These are phyloP conservation scores for Lobosporangium transversale DNA, from an alignment of 192 early-diverging fungal species.

Conservation along the genomic window DNA sequence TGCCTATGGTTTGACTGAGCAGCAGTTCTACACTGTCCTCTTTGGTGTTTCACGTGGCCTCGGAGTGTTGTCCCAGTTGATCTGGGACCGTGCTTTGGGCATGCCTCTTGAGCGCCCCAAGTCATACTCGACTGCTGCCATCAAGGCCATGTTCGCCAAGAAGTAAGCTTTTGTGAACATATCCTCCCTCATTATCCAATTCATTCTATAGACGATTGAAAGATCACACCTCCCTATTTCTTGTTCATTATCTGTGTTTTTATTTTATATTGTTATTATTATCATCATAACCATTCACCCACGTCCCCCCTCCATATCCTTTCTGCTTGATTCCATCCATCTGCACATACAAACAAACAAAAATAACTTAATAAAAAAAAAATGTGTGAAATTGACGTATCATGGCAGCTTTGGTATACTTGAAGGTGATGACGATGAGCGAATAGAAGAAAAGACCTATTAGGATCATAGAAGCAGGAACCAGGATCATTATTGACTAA, in stretches of 20 bases:
- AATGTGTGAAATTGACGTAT: too few relatives aligned
- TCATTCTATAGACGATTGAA: constrained; percentile 3
- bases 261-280: constrained; percentile 8
- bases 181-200: not conserved
- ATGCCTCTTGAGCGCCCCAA: constrained; percentile 94
- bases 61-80: constrained; percentile 93
- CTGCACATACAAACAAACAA: too few relatives aligned
- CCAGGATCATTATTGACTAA: too few relatives aligned
- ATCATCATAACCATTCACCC: constrained; percentile 2
- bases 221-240: too few relatives aligned
- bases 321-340: too few relatives aligned
- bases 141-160: constrained; percentile 86
- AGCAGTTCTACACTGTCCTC: constrained; percentile 99
- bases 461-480: too few relatives aligned
- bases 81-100: constrained; percentile 98
- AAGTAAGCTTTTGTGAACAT: constrained; percentile 13
- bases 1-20: constrained; percentile 95
- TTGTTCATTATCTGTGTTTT: constrained; percentile 2
- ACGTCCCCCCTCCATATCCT: not conserved
- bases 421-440: too few relatives aligned
- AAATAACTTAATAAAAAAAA: too few relatives aligned
- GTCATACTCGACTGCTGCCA: constrained; percentile 85
- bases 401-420: too few relatives aligned
- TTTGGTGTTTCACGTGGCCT: constrained; percentile 99
- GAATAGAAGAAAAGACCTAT: too few relatives aligned